Evolutionary conservation across 2,329 filamentous ascomycete genomes (phyloP).

Genomic region (Penicillium sp.): DNA sequence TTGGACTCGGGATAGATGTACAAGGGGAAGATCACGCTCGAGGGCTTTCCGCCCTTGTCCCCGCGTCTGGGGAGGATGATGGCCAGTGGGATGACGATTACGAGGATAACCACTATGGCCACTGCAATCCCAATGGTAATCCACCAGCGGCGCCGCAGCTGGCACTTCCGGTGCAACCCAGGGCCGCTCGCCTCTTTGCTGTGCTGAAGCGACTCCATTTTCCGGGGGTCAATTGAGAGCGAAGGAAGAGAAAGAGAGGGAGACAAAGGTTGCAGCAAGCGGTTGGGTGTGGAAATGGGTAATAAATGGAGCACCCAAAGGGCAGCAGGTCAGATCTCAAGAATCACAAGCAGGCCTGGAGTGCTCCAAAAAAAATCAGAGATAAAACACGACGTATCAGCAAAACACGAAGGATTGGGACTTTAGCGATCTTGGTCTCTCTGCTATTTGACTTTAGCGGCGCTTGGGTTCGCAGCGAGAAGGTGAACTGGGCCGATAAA

Average conservation of each 20-base stretch:
- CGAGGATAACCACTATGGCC: constrained; percentile 21
- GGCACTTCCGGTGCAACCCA: constrained; percentile 14
- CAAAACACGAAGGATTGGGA: background rate
- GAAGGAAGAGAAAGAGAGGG: background rate
- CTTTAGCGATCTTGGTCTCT: background rate
- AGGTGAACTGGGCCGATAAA: background rate
- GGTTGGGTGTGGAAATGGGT: constrained; percentile 3
- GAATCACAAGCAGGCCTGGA: background rate
- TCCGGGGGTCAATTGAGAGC: background rate
- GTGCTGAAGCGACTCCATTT: constrained; percentile 18
- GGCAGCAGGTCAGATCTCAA: background rate
- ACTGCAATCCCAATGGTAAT: constrained; percentile 14
- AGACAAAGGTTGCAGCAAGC: background rate
- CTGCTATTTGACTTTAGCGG: constrained; percentile 1
- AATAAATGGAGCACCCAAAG: background rate
- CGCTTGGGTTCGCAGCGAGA: background rate
- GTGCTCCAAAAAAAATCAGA: background rate
- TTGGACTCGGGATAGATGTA: constrained; percentile 31
- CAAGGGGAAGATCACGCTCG: constrained; percentile 29
- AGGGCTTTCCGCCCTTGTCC: constrained; percentile 8
- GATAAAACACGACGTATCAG: constrained; percentile 1
- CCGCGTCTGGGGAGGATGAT: constrained; percentile 17
- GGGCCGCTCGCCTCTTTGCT: constrained; percentile 2
- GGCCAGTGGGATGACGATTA: constrained; percentile 23
- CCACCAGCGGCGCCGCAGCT: constrained; percentile 21